Evolutionary conservation across 2,329 filamentous ascomycete genomes (phyloP).

Genomic region (Byssoonygena ceratinophila): DNA sequence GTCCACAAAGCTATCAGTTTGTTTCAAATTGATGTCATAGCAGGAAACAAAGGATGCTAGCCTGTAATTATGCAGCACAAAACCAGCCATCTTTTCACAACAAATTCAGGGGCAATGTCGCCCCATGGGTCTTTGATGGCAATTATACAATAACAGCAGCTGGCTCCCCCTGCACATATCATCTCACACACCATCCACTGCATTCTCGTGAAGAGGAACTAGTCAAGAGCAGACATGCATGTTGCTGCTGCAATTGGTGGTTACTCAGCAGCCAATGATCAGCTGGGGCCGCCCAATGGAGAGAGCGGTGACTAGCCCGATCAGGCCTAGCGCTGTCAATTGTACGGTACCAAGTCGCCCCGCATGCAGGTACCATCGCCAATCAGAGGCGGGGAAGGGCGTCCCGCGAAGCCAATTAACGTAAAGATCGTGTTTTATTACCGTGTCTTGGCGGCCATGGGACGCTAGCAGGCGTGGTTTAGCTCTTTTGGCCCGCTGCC

Average conservation of each 20-base stretch:
- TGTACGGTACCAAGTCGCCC: neutral
- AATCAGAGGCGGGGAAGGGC: neutral
- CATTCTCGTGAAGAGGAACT: no score
- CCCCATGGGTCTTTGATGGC: neutral
- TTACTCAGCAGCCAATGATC: conserved; percentile 3
- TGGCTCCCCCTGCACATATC: no score
- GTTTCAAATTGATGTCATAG: neutral
- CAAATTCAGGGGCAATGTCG: no score
- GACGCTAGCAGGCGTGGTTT: neutral
- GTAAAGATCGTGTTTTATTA: conserved; percentile 10
- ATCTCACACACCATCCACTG: no score
- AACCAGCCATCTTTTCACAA: no score
- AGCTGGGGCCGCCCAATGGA: neutral
- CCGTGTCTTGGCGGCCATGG: neutral
- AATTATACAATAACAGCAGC: neutral
- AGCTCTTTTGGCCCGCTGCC: neutral
- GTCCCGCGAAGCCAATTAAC: neutral
- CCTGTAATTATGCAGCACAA: no score
- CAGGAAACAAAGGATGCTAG: neutral
- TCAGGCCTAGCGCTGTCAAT: neutral
- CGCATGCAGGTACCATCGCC: conserved; percentile 9
- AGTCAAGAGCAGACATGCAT: no score
- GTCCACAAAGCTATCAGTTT: neutral
- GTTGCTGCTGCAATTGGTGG: neutral
- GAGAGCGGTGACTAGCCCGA: neutral